phyloP scores from a whole-genome alignment of 2,329 filamentous ascomycete genomes.

The Cyphellophora europaea region DNA sequence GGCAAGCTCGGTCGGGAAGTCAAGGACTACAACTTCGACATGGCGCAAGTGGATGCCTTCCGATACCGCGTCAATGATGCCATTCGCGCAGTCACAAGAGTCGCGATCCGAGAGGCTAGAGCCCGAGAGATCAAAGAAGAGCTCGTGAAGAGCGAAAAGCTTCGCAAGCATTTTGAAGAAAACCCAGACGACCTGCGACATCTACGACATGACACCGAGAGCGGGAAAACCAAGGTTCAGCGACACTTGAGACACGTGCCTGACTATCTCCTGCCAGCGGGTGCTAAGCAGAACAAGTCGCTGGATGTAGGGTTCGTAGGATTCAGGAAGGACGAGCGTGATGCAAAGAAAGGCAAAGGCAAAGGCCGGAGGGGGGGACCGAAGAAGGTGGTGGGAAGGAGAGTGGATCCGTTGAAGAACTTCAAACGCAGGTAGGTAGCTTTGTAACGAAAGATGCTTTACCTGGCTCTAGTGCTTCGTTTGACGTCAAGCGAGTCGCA shows the following conservation, averaged over 20 bases:
- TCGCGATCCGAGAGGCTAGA: slow-evolving; percentile 81
- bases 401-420: slow-evolving; percentile 76
- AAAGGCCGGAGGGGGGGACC: slow-evolving; percentile 33
- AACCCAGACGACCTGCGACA: slow-evolving; percentile 84
- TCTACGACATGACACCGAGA: slow-evolving; percentile 80
- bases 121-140: slow-evolving; percentile 82
- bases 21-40: slow-evolving; percentile 88
- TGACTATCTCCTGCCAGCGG: slow-evolving; percentile 79
- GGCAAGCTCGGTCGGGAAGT: slow-evolving; percentile 68
- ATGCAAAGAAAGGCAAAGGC: slow-evolving; percentile 39
- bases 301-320: slow-evolving; percentile 67
- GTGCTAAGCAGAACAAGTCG: slow-evolving; percentile 59
- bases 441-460: too few relatives aligned
- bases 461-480: too few relatives aligned
- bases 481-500: too few relatives aligned
- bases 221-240: slow-evolving; percentile 62
- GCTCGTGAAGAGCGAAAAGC: slow-evolving; percentile 83
- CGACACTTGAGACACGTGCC: slow-evolving; percentile 89
- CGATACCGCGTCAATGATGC: slow-evolving; percentile 92
- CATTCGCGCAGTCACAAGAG: slow-evolving; percentile 76
- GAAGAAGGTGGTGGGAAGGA: slow-evolving; percentile 45
- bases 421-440: slow-evolving; percentile 55
- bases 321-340: slow-evolving; percentile 38
- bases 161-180: slow-evolving; percentile 93
- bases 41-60: slow-evolving; percentile 87